Conservation (phyloP, 2,329 filamentous ascomycete species). For the Exophiala bonariae region DNA sequence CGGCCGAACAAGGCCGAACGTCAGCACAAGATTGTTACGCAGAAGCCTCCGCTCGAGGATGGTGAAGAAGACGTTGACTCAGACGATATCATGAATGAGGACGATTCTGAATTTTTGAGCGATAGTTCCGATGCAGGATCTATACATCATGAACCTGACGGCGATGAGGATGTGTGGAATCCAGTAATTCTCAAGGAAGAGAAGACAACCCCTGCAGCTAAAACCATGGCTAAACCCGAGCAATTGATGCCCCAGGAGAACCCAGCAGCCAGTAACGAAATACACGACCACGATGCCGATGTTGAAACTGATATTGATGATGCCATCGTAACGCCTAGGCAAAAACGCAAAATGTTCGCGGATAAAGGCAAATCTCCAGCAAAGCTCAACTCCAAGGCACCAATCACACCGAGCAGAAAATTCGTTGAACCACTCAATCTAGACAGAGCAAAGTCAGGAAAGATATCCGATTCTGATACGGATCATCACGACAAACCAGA, state of each 20-base stretch:
- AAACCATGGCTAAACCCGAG: background rate
- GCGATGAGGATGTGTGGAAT: constrained; percentile 14
- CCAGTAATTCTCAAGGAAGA: constrained; percentile 7
- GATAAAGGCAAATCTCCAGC: background rate
- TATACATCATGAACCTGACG: constrained; percentile 18
- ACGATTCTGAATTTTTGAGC: constrained; percentile 47
- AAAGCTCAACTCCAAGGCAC: background rate
- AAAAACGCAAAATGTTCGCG: background rate
- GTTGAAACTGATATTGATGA: constrained; percentile 20
- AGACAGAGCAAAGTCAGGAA: background rate
- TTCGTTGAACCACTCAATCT: background rate
- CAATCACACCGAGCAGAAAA: background rate
- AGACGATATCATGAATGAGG: constrained; percentile 32
- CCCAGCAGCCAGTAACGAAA: constrained; percentile 1
- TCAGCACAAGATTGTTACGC: constrained; percentile 1
- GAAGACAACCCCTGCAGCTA: background rate
- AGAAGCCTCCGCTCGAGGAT: constrained; percentile 33
- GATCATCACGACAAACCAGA: constrained; percentile 12
- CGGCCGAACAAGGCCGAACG: constrained; percentile 15
- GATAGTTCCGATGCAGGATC: constrained; percentile 28
- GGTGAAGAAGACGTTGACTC: constrained; percentile 50
- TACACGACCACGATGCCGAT: constrained; percentile 19
- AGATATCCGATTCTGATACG: constrained; percentile 15
- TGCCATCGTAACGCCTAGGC: constrained; percentile 16
- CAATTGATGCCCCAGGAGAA: background rate